These are phyloP conservation scores for Akebia trifoliata DNA, from an alignment of 164 flowering plant genomes.

Conservation along the genomic window DNA sequence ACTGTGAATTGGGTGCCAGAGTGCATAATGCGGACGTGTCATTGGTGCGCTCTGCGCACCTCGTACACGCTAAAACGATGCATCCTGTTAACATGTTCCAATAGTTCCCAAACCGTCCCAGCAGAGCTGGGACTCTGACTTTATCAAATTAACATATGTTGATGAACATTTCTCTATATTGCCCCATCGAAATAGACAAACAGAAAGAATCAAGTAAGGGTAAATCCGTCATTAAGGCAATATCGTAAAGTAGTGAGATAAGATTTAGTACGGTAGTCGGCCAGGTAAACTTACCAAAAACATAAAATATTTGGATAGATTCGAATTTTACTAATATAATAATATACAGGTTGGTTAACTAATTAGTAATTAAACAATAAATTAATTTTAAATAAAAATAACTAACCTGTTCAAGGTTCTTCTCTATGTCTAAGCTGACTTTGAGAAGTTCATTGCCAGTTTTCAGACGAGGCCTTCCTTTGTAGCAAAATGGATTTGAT, in stretches of 20 bases:
- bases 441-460: constrained; percentile 58
- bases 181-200: background rate
- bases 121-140: no score
- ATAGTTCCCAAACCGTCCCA: background rate
- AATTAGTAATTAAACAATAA: background rate
- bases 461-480: constrained; percentile 68
- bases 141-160: background rate
- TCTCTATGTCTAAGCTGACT: constrained; percentile 54
- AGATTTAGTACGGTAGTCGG: background rate
- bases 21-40: no score
- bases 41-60: no score
- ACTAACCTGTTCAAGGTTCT: constrained; percentile 54
- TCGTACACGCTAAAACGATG: background rate
- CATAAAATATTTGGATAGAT: background rate
- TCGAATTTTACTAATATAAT: background rate
- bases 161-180: background rate
- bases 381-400: background rate
- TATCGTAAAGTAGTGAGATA: background rate
- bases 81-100: background rate
- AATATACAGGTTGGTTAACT: background rate
- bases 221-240: background rate
- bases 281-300: no score
- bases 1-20: no score
- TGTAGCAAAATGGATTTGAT: constrained; percentile 68
- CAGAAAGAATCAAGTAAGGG: background rate